Base-by-base conservation (phyloP, 805 yeast species). In the Candida berthetii region DNA sequence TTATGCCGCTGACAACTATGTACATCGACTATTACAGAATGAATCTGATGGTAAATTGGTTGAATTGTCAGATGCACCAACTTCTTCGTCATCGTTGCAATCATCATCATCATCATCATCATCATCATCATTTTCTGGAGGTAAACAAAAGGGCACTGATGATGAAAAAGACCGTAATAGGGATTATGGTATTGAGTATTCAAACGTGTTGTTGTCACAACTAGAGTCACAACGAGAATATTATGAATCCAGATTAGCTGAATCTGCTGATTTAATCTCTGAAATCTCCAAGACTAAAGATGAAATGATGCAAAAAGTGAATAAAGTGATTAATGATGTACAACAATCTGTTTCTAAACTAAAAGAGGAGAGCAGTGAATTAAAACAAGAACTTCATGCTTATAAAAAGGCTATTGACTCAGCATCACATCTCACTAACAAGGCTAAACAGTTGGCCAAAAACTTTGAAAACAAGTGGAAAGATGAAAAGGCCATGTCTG, bases 31-130 rank as follows among this genome's bases (percentile, higher is more conserved):
- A 35, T 74, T 89, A 4, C 87, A 89, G 46, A 88, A 86, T 60
- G 90, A 85, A 57, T 71, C 82, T 0, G 96, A 89, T 57, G 97
- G 97, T 0, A 90, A 90, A 52, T 62, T 90, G 27, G 96, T 89
- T 3, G 97, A 89, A 58, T 67, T 88, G 13, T 47, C 48, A 10
- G 42, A 47, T 1, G 35, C 43, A 3, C 35, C 50, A 6, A 40
- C 50, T 4, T 27, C 42, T 11, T 36, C 39, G 19, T 11, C 5
- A 10, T 11, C 13, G 4, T 27, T 27, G 4, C 29, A 27, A 11
- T 6, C 11, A 13, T 19, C 13, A 15, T 29, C 15, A 7, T 22
- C n/a, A 27, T 8, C 9, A 27, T 27, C n/a, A 27, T 10, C n/a
- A 13, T 27, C n/a, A 10, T 27, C n/a, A 10, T 27, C n/a, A 5